These are phyloP conservation scores for Dentipellis sp. DNA, from an alignment of 768 basidiomycete species.

Conservation along the genomic window DNA sequence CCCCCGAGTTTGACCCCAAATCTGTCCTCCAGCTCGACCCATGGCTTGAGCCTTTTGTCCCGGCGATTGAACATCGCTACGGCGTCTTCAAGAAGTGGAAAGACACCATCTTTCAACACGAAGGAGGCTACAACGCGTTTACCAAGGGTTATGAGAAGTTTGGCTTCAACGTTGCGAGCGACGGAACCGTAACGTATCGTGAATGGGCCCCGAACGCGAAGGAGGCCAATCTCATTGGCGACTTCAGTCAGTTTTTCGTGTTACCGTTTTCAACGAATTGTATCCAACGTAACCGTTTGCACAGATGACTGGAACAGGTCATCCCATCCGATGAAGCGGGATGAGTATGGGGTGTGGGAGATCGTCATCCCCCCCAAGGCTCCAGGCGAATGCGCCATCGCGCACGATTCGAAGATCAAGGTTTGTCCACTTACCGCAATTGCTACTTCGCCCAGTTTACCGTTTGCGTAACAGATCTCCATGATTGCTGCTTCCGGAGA, in stretches of 20 bases:
- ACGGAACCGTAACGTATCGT: constrained; percentile 70
- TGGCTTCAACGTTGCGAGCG: constrained; percentile 64
- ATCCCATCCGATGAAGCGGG: constrained; percentile 79
- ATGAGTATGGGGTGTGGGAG: constrained; percentile 87
- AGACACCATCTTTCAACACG: constrained; percentile 59
- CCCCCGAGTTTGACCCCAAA: constrained; percentile 43
- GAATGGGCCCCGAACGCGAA: constrained; percentile 95
- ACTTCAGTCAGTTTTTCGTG: constrained; percentile 72
- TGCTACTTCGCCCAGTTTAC: neutral
- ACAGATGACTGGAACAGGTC: constrained; percentile 82
- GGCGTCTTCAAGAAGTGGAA: constrained; percentile 68
- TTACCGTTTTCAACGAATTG: neutral
- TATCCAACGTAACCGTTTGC: neutral
- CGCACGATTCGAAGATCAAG: constrained; percentile 94
- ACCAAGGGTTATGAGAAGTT: constrained; percentile 72
- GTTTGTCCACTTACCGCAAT: constrained; percentile 19
- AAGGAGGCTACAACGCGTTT: constrained; percentile 79
- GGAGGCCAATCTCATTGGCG: constrained; percentile 82
- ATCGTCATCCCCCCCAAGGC: constrained; percentile 60
- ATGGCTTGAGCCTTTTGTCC: constrained; percentile 67
- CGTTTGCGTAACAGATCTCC: constrained; percentile 54
- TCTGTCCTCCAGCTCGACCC: constrained; percentile 55
- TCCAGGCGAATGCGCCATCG: constrained; percentile 71
- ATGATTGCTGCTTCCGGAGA: constrained; percentile 74
- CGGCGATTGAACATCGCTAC: constrained; percentile 61